Evolutionary conservation across 169 alveolate species (phyloP), one percentile per base, ranked within the genome.

Genomic region (Eimeria zaria): DNA sequence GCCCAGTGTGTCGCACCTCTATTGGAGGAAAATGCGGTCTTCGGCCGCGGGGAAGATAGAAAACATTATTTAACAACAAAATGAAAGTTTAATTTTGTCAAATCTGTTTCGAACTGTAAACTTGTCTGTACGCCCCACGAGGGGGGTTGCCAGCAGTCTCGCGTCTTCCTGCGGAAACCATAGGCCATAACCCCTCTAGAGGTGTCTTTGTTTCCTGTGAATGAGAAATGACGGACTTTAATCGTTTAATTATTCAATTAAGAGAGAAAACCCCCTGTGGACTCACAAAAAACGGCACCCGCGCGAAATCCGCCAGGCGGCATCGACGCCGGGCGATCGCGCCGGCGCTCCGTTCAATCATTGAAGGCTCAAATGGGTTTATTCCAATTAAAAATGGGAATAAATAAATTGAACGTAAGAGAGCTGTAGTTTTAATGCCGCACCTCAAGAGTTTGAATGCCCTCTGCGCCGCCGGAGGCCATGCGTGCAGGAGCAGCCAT

Each of bases 311-410:
- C 76, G 76, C 46, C 7, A 6, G 7, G 76, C 41, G 46, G 81
- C 81, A 71, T 71, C 81, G 81, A 71, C 81, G 81, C 51, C 81
- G 53, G 81, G 81, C 81, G 81, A 71, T 71, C 81, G 51, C 81
- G 53, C 2, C 81, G 81, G 81, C 81, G 33, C 81, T 67, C 30
- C 81, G 48, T 4, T 33, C 27, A 36, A 36, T 16, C 81, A 71
- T 36, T 71, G 81, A 36, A 36, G 48, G 9, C 27, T 5, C 51
- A 36, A 71, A 9, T 9, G 11, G n/a, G 12, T 4, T 1, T 71
- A 36, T 71, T 71, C 27, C 12, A 4, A 4, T 12, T 33, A 12
- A 36, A 36, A 71, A 30, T 71, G 18, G 18, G 18, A 16, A 22
- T 0, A 71, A 71, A 71, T 18, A 71, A 36, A 36, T 7, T 36